phyloP scores from a whole-genome alignment of 1,139 yeast genomes.

The Kodamaea arcana region DNA sequence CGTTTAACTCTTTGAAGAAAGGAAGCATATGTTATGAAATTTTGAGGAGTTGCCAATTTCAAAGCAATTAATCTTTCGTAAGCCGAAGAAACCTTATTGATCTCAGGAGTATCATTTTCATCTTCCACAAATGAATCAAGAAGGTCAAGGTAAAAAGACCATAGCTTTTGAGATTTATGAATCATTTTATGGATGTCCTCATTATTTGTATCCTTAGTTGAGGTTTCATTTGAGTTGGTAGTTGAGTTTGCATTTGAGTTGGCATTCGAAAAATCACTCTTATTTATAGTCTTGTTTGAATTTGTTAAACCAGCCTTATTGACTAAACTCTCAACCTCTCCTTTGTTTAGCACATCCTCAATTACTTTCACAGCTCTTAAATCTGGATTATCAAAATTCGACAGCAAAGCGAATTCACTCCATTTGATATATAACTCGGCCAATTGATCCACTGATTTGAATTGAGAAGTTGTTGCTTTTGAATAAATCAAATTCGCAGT shows the following conservation, averaged over 20 bases:
- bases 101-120: slow-evolving; percentile 15
- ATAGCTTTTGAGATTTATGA: slow-evolving; percentile 58
- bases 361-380: slow-evolving; percentile 52
- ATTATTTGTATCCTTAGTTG: slow-evolving; percentile 30
- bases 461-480: slow-evolving; percentile 72
- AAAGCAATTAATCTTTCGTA: slow-evolving; percentile 60
- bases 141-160: slow-evolving; percentile 74
- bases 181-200: slow-evolving; percentile 55
- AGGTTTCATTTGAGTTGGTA: slow-evolving; percentile 33
- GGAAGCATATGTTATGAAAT: slow-evolving; percentile 62
- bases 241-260: not conserved
- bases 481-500: slow-evolving; percentile 63
- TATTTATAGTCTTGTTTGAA: slow-evolving; percentile 24
- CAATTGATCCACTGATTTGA: slow-evolving; percentile 56
- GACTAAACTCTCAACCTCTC: slow-evolving; percentile 1
- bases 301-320: slow-evolving; percentile 2
- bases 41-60: slow-evolving; percentile 67
- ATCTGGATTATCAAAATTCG: slow-evolving; percentile 34
- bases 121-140: slow-evolving; percentile 57
- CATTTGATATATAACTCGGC: slow-evolving; percentile 68
- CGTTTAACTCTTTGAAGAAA: slow-evolving; percentile 50
- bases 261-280: too few relatives aligned
- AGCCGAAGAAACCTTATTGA: slow-evolving; percentile 27
- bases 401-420: slow-evolving; percentile 57
- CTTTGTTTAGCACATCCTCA: slow-evolving; percentile 40